These are phyloP conservation scores for Leersia perrieri DNA, from an alignment of 176 grass and related monocot species.

Conservation along the genomic window DNA sequence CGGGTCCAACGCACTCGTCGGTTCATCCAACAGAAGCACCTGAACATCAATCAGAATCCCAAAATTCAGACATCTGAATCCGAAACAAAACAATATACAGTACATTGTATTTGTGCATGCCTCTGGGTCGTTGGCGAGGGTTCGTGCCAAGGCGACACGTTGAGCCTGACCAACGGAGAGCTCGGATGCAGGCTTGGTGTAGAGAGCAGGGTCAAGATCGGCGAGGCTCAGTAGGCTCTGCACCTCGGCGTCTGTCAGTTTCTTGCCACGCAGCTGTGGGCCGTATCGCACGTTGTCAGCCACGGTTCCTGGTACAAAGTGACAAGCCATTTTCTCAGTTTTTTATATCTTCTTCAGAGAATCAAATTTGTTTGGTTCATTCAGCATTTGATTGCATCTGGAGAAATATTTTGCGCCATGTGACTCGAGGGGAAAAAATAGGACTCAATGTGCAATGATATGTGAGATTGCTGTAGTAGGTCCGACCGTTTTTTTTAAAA, in stretches of 20 bases:
- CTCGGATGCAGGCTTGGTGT: constrained; percentile 49
- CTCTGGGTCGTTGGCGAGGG: constrained; percentile 90
- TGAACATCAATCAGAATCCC: neutral
- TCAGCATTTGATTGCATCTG: too few relatives aligned
- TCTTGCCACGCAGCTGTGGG: constrained; percentile 72
- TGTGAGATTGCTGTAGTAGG: neutral
- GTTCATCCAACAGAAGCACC: constrained; percentile 88
- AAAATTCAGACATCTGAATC: neutral
- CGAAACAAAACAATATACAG: too few relatives aligned
- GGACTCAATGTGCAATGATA: neutral
- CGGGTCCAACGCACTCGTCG: constrained; percentile 88
- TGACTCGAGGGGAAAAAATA: neutral
- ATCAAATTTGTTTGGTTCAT: neutral
- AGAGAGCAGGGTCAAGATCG: constrained; percentile 61
- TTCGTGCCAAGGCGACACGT: constrained; percentile 84
- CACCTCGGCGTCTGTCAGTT: constrained; percentile 66
- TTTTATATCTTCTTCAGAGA: too few relatives aligned
- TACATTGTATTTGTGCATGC: constrained; percentile 15
- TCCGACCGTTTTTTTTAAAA: too few relatives aligned
- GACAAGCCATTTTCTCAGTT: too few relatives aligned
- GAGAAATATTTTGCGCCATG: neutral
- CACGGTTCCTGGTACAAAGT: constrained; percentile 51
- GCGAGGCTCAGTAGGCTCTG: constrained; percentile 52
- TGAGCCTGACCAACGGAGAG: constrained; percentile 94
- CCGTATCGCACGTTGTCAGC: constrained; percentile 85